Percentiles rank a stretch among this genome's conserved stretches.
Conservation (phyloP, 352 stramenopile species). For the Phytophthora capsici region DNA sequence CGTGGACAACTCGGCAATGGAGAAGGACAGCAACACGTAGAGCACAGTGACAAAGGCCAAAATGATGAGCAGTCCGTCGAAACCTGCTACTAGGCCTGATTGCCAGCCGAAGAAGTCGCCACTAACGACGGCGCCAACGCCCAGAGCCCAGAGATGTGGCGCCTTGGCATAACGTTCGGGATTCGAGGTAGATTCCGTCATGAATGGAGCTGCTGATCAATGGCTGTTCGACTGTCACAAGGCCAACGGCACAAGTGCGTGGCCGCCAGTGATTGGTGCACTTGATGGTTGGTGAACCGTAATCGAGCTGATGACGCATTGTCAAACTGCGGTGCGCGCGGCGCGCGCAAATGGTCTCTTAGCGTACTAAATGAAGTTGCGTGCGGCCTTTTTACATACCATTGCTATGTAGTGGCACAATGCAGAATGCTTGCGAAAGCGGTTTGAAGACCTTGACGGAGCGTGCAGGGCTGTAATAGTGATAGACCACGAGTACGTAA, state of each 20-base stretch:
- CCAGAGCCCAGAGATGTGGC: slow-evolving; percentile 63
- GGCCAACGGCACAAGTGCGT: slow-evolving; percentile 10
- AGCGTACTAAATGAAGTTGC: too few species aligned
- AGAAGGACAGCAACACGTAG: slow-evolving; percentile 74
- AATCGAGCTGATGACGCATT: too few species aligned
- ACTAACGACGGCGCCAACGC: slow-evolving; percentile 60
- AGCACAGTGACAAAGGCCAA: slow-evolving; percentile 62
- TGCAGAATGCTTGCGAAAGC: too few species aligned
- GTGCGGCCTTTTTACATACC: too few species aligned
- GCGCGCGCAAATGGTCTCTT: too few species aligned
- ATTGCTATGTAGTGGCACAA: too few species aligned
- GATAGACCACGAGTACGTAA: too few species aligned
- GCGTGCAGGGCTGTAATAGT: too few species aligned
- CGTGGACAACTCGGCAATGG: slow-evolving; percentile 71
- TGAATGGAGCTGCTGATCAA: not conserved
- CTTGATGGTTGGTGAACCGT: too few species aligned
- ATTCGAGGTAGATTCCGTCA: slow-evolving; percentile 11
- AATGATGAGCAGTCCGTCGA: slow-evolving; percentile 67
- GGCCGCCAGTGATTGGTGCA: slow-evolving; percentile 14
- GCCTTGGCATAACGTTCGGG: slow-evolving; percentile 52
- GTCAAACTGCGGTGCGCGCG: too few species aligned
- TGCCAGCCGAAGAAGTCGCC: slow-evolving; percentile 79
- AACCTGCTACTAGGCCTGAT: slow-evolving; percentile 55
- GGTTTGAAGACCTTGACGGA: too few species aligned
- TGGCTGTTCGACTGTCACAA: not conserved